Conservation (phyloP, 75 land plant genomes). For the Pinus taeda region DNA sequence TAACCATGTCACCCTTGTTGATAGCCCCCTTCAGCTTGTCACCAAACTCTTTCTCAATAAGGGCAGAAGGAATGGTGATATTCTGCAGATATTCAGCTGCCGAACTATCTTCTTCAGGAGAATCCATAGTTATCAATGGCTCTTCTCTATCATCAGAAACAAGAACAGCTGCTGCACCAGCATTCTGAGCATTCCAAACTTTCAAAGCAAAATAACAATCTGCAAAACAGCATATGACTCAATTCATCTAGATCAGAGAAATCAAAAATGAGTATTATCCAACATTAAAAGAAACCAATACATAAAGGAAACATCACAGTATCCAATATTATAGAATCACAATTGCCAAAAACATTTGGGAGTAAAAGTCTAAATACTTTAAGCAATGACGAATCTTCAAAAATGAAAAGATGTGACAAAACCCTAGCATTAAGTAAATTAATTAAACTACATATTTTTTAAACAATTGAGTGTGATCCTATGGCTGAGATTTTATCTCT, state of each 20-base stretch:
- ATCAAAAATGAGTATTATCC: background rate
- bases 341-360: background rate
- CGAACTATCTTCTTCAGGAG: slow-evolving; percentile 41
- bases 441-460: too few relatives aligned
- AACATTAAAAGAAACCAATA: background rate
- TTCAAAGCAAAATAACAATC: slow-evolving; percentile 66
- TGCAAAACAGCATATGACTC: slow-evolving; percentile 21
- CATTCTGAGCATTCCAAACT: slow-evolving; percentile 57
- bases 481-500: too few relatives aligned
- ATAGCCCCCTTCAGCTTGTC: slow-evolving; percentile 69
- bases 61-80: slow-evolving; percentile 60
- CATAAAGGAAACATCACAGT: background rate
- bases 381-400: background rate
- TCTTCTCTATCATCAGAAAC: slow-evolving; percentile 57
- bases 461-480: too few relatives aligned
- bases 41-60: slow-evolving; percentile 48
- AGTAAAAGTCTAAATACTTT: background rate
- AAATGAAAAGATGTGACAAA: background rate
- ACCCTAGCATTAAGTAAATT: too few relatives aligned
- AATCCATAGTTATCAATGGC: slow-evolving; percentile 59
- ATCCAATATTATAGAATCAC: background rate
- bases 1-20: slow-evolving; percentile 61
- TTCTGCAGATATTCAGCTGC: slow-evolving; percentile 29
- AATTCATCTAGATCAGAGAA: background rate
- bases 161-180: slow-evolving; percentile 66